These are phyloP conservation scores for Ogataea chonburiensis DNA, from an alignment of 805 yeast genomes.

Conservation along the genomic window DNA sequence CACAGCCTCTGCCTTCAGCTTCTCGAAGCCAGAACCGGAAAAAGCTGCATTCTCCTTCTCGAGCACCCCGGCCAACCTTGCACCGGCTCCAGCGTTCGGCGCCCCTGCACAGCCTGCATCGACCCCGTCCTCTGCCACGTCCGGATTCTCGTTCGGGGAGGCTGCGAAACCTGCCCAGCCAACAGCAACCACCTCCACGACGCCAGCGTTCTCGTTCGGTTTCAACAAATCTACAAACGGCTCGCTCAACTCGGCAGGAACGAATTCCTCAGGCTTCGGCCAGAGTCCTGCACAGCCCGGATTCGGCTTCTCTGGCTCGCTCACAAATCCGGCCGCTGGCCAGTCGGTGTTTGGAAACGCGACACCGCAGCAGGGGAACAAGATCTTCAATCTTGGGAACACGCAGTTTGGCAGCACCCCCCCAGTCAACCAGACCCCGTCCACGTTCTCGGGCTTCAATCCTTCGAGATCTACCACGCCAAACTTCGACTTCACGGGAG, in stretches of 20 bases:
- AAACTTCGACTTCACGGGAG: slow-evolving; percentile 34
- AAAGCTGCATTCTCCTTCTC: no score
- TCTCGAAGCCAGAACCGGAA: no score
- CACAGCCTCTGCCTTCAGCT: no score
- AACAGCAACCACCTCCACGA: slow-evolving; percentile 2
- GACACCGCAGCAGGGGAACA: slow-evolving; percentile 19
- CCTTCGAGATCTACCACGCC: slow-evolving; percentile 33
- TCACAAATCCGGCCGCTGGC: slow-evolving; percentile 20
- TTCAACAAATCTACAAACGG: slow-evolving; percentile 6
- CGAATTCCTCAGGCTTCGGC: slow-evolving; percentile 13
- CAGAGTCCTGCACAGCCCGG: slow-evolving; percentile 4
- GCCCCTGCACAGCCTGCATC: slow-evolving; percentile 7
- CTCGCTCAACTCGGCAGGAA: slow-evolving; percentile 9
- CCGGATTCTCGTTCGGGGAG: slow-evolving; percentile 11
- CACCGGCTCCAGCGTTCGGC: slow-evolving; percentile 6
- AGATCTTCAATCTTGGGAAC: slow-evolving; percentile 21
- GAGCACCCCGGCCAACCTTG: slow-evolving; percentile 2
- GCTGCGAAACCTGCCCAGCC: slow-evolving; percentile 6
- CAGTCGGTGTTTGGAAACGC: slow-evolving; percentile 12
- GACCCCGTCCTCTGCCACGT: slow-evolving; percentile 7
- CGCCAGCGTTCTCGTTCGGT: slow-evolving; percentile 12
- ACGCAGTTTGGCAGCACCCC: slow-evolving; percentile 14
- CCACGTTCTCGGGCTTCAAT: slow-evolving; percentile 19
- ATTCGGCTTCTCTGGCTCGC: slow-evolving; percentile 14
- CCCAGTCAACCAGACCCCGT: slow-evolving; percentile 11